A percentile compares a stretch with the other conserved stretches of the same genome.
Conservation (phyloP, 2,329 filamentous ascomycete species). For the Aspergillus ruber region DNA sequence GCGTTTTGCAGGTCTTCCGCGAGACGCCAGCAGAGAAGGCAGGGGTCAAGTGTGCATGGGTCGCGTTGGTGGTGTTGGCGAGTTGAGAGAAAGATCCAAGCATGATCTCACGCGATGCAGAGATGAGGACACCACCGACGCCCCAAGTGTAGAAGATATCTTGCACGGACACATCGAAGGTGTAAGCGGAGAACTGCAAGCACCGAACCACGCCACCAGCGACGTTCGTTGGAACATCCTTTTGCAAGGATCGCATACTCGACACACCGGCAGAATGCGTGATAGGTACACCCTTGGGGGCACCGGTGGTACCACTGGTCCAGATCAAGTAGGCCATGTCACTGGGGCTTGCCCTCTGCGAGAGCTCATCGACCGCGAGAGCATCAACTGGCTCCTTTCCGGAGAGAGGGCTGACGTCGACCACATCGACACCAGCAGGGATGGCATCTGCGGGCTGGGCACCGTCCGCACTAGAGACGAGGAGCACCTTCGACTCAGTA, state of each 20-base stretch:
- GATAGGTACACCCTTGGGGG: constrained; percentile 35
- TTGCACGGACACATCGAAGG: constrained; percentile 36
- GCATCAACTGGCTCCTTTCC: not conserved
- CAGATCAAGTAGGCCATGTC: constrained; percentile 35
- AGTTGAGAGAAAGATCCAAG: constrained; percentile 22
- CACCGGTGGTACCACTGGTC: constrained; percentile 33
- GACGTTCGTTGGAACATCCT: constrained; percentile 24
- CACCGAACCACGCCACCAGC: constrained; percentile 22
- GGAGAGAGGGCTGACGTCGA: constrained; percentile 23
- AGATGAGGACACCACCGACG: constrained; percentile 20
- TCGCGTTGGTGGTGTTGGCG: constrained; percentile 20
- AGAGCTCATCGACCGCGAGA: not conserved
- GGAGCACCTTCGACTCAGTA: constrained; percentile 24
- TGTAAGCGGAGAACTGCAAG: constrained; percentile 34
- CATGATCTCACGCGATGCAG: constrained; percentile 22
- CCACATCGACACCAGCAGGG: constrained; percentile 18
- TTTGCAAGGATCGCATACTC: constrained; percentile 30
- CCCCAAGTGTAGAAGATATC: constrained; percentile 28
- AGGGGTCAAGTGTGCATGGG: constrained; percentile 26
- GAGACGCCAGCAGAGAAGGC: constrained; percentile 26
- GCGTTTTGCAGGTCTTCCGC: constrained; percentile 20
- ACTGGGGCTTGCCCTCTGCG: constrained; percentile 6
- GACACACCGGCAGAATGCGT: constrained; percentile 29
- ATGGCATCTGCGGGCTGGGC: constrained; percentile 18
- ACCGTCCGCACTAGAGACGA: constrained; percentile 19